Base-by-base conservation (phyloP, 495 filamentous ascomycete genomes). In the Penicillium lividum region DNA sequence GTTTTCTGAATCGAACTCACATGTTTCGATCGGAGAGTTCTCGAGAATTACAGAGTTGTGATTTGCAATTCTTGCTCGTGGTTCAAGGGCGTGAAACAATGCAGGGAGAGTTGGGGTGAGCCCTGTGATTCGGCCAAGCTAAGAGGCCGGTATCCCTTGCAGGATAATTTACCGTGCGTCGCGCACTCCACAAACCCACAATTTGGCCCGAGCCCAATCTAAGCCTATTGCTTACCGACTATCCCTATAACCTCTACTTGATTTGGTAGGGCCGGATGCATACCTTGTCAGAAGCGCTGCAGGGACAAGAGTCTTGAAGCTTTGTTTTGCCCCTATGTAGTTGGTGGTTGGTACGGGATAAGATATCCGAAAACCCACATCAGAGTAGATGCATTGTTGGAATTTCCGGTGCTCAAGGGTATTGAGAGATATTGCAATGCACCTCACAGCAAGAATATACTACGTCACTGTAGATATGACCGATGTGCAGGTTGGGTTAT, bases 31-130 rank as follows among this genome's bases (percentile, higher is more conserved):
- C 48, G 49, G 56, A 57, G 49, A 51, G 7, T 50, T 40, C 38
- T 29, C 16, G 31, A 47, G 22, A 53, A 44, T 10, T 42, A 27
- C n/a, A 65, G 33, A 29, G 51, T 59, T 66, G 34, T 46, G 53
- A 52, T 60, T 29, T 22, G 25, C 47, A 62, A 64, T 63, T 68
- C 58, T 50, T 67, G 15, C 29, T 50, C 50, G 61, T 58, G 57
- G 56, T 9, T 25, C 44, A 60, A 53, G 57, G 59, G 55, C 46
- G 38, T 33, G 29, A 58, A 68, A 62, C 60, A 65, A 68, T 68
- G 62, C 60, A 65, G 65, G 65, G 62, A 56, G 57, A 31, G 42
- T 10, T n/a, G 48, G 25, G 28, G 47, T 9, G 44, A 6, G 25
- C 54, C 57, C 53, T 66, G 43, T 52, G 53, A 36, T n/a, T 51